Evolutionary conservation across 768 basidiomycete species (phyloP), one percentile per base, ranked within the genome.

Genomic region (Rhodotorula graminis): DNA sequence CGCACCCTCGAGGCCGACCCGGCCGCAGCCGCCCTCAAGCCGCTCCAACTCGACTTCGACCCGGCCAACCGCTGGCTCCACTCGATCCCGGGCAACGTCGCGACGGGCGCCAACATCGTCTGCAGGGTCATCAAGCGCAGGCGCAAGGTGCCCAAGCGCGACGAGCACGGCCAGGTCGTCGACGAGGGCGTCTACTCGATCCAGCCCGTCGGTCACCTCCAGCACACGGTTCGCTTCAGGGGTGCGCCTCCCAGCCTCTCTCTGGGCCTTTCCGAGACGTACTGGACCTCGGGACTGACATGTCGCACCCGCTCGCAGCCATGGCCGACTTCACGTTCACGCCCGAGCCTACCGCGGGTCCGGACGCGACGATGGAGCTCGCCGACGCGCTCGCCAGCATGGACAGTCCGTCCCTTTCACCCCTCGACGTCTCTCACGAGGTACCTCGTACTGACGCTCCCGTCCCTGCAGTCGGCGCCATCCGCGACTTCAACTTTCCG

Each of bases 241-340:
- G 89, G 95, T 94, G 78, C 82, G 89, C 84, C 9, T 9, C 37
- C 19, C 27, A n/a, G n/a, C 23, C 31, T 9, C 27, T 3, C 21
- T 88, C 84, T 37, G 37, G 9, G 5, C 4, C 37, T 9, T n/a
- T 1, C 33, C 29, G 18, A 14, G 44, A 46, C 14, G 14, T 2
- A 0, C 25, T 19, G 14, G 21, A 0, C 27, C 57, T 25, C 37
- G 27, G 49, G 37, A 19, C 46, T 55, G 53, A n/a, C 47, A 11
- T 40, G 1, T 9, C 10, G 23, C 25, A 27, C 31, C 27, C 66
- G 42, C 37, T 10, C 40, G 46, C 69, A 97, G 95, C 88, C 69
- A 92, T 97, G 90, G 91, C 88, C 52, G 95, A 98, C 80, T 96
- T 88, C 80, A 93, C 96, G 81, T 96, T 88, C 81, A 86, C 88